A percentile compares a stretch with the other conserved stretches of the same genome.
Evolutionary conservation across 208 protist genomes (phyloP).

Genomic region (Wallacemonas sp.): DNA sequence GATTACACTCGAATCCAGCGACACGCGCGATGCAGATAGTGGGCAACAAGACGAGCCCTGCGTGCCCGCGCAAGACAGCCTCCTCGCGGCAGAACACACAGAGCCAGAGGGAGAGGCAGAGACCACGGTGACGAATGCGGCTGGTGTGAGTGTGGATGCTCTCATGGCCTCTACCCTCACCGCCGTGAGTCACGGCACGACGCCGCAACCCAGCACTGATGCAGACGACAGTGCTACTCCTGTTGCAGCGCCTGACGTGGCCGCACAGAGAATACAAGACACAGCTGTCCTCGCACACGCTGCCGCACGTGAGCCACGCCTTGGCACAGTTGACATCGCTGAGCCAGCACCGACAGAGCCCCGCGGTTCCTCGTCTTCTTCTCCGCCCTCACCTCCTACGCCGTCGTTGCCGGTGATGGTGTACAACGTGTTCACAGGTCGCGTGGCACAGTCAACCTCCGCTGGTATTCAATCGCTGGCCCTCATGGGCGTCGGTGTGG

Average conservation of each 20-base stretch:
- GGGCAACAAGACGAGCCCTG: not conserved
- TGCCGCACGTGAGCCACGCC: not conserved
- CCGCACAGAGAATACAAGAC: too few relatives aligned
- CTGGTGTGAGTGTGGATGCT: not conserved
- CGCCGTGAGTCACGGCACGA: not conserved
- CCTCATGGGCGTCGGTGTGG: slow-evolving; percentile 63
- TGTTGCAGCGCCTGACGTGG: too few relatives aligned
- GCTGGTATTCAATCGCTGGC: slow-evolving; percentile 44
- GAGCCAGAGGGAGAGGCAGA: not conserved
- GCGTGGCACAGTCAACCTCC: slow-evolving; percentile 54
- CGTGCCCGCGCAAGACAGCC: not conserved
- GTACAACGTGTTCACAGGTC: slow-evolving; percentile 86
- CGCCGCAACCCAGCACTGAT: too few relatives aligned
- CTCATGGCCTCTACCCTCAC: not conserved
- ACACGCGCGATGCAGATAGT: not conserved
- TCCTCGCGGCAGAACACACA: not conserved
- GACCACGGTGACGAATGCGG: not conserved
- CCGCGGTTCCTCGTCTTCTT: not conserved
- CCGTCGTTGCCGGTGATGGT: slow-evolving; percentile 28
- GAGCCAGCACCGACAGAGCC: too few relatives aligned
- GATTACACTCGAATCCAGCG: too few relatives aligned
- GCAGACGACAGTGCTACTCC: too few relatives aligned
- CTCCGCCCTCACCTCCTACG: not conserved
- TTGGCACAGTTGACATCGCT: not conserved
- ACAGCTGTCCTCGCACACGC: not conserved